Evolutionary conservation across 305 asterid genomes (phyloP).

Genomic region (Solanum hybrid): DNA sequence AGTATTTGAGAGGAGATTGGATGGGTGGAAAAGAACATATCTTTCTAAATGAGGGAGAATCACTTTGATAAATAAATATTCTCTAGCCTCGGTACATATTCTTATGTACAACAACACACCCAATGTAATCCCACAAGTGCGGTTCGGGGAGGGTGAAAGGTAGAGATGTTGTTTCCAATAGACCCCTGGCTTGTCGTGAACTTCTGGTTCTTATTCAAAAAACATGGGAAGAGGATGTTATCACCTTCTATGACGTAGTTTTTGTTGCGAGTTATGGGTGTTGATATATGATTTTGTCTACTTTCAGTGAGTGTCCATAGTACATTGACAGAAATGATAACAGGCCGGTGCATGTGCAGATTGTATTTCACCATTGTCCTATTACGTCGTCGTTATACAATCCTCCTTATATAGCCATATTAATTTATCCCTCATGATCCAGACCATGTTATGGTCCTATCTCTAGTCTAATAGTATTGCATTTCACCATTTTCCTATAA

Average conservation of each 20-base stretch:
- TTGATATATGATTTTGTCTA: neutral
- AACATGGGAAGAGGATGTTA: neutral
- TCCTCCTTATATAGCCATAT: neutral
- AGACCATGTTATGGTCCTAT: neutral
- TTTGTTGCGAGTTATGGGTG: neutral
- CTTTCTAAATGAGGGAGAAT: neutral
- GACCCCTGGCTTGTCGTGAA: neutral
- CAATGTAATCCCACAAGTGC: neutral
- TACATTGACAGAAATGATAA: neutral
- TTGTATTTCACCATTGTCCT: neutral
- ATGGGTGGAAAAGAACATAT: neutral
- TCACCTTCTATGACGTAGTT: neutral
- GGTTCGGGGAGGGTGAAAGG: neutral
- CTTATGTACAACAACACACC: too few relatives aligned
- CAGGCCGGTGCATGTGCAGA: neutral
- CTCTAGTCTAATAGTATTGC: neutral
- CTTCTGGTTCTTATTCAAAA: neutral
- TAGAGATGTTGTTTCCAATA: neutral
- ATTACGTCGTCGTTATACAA: neutral
- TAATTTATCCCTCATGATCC: neutral
- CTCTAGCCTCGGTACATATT: neutral
- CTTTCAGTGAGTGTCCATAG: neutral
- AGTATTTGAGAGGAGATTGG: neutral
- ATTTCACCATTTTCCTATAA: neutral
- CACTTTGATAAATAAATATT: neutral